Evolutionary conservation across 2,329 filamentous ascomycete genomes (phyloP).

Genomic region (Ophiocordyceps camponoti-floridani): DNA sequence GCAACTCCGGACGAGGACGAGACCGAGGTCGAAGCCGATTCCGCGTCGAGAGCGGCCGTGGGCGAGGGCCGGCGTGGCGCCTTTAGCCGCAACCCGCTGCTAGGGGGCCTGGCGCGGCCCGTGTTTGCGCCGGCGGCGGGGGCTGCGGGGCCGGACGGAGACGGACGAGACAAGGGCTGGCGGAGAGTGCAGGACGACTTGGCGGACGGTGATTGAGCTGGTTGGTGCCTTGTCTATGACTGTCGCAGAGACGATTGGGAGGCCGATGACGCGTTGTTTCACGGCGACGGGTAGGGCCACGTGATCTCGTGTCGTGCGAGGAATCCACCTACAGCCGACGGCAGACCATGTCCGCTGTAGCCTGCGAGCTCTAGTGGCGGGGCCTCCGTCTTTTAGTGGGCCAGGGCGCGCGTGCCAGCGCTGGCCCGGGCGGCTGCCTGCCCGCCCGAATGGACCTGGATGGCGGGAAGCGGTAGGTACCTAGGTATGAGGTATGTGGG

Average conservation of each 20-base stretch:
- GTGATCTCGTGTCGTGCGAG: background rate
- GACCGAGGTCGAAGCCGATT: slow-evolving; percentile 3
- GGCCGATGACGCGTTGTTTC: background rate
- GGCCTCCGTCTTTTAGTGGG: no score
- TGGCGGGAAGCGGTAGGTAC: no score
- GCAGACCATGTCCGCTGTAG: no score
- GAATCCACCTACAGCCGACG: background rate
- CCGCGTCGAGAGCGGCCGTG: background rate
- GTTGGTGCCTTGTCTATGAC: no score
- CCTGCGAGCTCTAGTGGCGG: no score
- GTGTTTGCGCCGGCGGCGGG: slow-evolving; percentile 34
- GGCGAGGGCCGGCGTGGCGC: slow-evolving; percentile 28
- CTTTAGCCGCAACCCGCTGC: slow-evolving; percentile 51
- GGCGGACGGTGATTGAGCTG: slow-evolving; percentile 30
- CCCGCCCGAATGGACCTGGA: no score
- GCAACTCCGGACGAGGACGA: slow-evolving; percentile 31
- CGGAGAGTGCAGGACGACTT: slow-evolving; percentile 42
- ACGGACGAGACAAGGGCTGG: slow-evolving; percentile 23
- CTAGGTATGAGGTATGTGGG: no score
- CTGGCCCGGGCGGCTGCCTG: no score
- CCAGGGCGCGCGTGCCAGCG: no score
- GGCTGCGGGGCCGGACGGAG: slow-evolving; percentile 8
- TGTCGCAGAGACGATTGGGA: background rate
- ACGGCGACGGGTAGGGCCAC: background rate
- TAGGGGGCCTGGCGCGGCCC: slow-evolving; percentile 47